Conservation (phyloP, 1,284 basidiomycete species). For the Cerioporus squamosus region DNA sequence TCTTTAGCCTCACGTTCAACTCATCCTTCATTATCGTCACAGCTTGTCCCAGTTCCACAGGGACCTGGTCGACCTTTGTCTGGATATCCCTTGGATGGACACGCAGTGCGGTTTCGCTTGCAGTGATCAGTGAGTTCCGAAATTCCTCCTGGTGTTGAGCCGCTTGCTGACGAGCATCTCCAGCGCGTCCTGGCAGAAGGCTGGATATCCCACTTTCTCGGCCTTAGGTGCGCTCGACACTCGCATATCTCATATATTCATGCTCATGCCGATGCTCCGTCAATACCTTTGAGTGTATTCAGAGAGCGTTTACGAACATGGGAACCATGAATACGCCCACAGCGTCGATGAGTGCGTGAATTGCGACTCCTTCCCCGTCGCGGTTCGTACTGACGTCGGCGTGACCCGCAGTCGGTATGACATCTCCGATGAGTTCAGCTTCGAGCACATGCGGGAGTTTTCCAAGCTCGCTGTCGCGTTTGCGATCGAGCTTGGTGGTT, state of each 20-base stretch:
- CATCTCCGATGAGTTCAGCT: constrained; percentile 86
- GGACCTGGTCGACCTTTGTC: constrained; percentile 76
- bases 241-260: constrained; percentile 16
- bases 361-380: constrained; percentile 6
- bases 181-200: constrained; percentile 86
- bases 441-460: constrained; percentile 83
- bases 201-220: constrained; percentile 82
- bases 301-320: constrained; percentile 79
- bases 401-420: constrained; percentile 69
- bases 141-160: no score
- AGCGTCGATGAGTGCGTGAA: constrained; percentile 75
- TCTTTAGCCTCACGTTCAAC: no score
- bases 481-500: constrained; percentile 77
- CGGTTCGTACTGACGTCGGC: constrained; percentile 19
- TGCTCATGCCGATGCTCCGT: constrained; percentile 21
- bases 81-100: constrained; percentile 77
- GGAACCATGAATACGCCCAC: constrained; percentile 82
- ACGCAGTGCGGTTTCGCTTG: constrained; percentile 95
- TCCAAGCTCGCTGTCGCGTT: constrained; percentile 89
- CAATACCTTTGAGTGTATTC: no score
- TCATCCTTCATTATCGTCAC: constrained; percentile 23
- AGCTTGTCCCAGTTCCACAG: constrained; percentile 85
- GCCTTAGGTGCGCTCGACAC: constrained; percentile 80
- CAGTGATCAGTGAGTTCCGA: constrained; percentile 84
- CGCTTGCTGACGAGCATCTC: no score